These are phyloP conservation scores for Eucalyptus brandiana DNA, from an alignment of 345 rosid species.

Conservation along the genomic window DNA sequence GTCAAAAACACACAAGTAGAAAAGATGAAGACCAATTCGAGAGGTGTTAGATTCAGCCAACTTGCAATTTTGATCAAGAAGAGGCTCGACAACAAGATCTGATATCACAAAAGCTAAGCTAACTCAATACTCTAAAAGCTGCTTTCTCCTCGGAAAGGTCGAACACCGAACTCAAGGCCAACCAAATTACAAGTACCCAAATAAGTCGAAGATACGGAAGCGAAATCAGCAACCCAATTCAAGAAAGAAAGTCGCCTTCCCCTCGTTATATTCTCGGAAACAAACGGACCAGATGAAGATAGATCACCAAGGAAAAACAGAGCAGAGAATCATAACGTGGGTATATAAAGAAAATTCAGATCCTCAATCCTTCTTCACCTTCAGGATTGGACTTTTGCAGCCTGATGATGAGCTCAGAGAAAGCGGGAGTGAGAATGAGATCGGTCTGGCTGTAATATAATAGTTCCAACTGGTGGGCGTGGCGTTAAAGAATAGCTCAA, in stretches of 20 bases:
- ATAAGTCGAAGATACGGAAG: not conserved
- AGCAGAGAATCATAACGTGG: not conserved
- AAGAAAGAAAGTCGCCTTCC: not conserved
- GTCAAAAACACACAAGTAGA: not conserved
- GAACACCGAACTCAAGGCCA: not conserved
- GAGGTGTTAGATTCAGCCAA: not conserved
- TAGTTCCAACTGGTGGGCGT: not conserved
- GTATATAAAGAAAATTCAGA: not conserved
- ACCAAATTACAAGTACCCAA: not conserved
- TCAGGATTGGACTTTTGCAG: not conserved
- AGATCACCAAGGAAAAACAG: not conserved
- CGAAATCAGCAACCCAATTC: not conserved
- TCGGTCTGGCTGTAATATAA: not conserved
- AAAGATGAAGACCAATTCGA: not conserved
- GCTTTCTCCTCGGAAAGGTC: not conserved
- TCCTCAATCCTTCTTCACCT: not conserved
- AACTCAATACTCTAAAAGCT: not conserved
- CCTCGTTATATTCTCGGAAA: not conserved
- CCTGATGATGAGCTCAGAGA: not conserved
- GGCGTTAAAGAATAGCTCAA: not conserved
- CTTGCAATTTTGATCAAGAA: not conserved
- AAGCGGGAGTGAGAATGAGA: not conserved
- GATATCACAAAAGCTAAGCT: not conserved
- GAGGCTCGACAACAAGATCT: not conserved
- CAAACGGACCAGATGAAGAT: not conserved